Conservation (phyloP, 805 yeast species). For the Helenozyma baotianmanensis region DNA sequence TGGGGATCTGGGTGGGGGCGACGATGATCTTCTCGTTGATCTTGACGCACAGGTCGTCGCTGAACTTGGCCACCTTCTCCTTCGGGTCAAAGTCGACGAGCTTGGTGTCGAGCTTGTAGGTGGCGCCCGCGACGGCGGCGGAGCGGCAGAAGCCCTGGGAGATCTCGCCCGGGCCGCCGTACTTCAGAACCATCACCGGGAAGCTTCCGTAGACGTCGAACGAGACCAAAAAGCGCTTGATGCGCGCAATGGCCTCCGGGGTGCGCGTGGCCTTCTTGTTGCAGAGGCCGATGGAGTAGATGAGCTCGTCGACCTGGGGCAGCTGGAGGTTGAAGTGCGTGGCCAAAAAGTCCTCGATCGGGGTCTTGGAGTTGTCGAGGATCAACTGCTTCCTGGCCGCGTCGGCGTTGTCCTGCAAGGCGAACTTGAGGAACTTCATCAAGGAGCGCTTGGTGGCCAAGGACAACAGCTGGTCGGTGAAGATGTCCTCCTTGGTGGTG, state of each 20-base stretch:
- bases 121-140: constrained; percentile 97
- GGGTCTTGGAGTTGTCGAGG: constrained; percentile 48
- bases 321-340: constrained; percentile 65
- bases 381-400: constrained; percentile 55
- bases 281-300: constrained; percentile 81
- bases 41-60: constrained; percentile 70
- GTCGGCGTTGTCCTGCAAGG: constrained; percentile 54
- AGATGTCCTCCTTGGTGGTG: constrained; percentile 83
- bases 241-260: constrained; percentile 71
- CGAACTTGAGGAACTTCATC: constrained; percentile 91
- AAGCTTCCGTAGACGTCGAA: constrained; percentile 91
- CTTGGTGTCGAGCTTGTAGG: constrained; percentile 75
- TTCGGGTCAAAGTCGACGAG: constrained; percentile 61
- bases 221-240: constrained; percentile 76
- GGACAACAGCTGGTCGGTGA: constrained; percentile 78
- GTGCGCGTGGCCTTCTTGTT: constrained; percentile 57
- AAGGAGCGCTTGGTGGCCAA: constrained; percentile 73
- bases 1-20: constrained; percentile 61
- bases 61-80: constrained; percentile 62
- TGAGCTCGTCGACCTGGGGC: constrained; percentile 77
- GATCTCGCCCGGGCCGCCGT: constrained; percentile 93
- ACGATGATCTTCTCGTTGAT: constrained; percentile 77
- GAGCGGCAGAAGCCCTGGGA: constrained; percentile 96
- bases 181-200: constrained; percentile 88
- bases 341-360: constrained; percentile 56